phyloP scores from a whole-genome alignment of 306 rosid genomes.

The Heteromeles arbutifolia region DNA sequence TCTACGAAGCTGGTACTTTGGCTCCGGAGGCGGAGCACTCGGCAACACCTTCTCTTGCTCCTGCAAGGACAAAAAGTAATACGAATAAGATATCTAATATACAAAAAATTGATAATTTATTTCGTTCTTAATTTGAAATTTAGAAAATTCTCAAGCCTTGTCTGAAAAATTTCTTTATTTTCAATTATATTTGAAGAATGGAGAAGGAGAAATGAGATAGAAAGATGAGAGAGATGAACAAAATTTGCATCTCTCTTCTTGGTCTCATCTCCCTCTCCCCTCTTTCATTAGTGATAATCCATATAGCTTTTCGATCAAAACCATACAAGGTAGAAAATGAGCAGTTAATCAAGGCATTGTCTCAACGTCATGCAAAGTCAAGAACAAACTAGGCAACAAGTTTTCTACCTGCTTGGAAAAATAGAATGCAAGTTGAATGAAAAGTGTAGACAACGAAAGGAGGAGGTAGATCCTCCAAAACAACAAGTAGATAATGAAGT shows the following conservation, averaged over 20 bases:
- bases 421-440: not conserved
- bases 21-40: slow-evolving; percentile 62
- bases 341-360: not conserved
- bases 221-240: not conserved
- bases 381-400: not conserved
- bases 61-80: slow-evolving; percentile 28
- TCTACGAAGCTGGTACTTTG: slow-evolving; percentile 92
- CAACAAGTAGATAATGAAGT: not conserved
- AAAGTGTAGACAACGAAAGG: not conserved
- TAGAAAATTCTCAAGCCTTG: not conserved
- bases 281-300: not conserved
- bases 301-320: not conserved
- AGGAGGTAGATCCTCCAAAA: not conserved
- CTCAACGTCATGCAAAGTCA: not conserved
- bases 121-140: not conserved
- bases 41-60: slow-evolving; percentile 73
- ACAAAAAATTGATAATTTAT: not conserved
- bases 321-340: not conserved
- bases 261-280: not conserved
- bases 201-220: not conserved
- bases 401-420: not conserved
- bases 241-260: not conserved
- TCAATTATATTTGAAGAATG: not conserved
- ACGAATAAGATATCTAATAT: not conserved
- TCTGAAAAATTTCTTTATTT: not conserved